Conservation (phyloP, 2,329 filamentous ascomycete species). For the Sporothrix luriei region DNA sequence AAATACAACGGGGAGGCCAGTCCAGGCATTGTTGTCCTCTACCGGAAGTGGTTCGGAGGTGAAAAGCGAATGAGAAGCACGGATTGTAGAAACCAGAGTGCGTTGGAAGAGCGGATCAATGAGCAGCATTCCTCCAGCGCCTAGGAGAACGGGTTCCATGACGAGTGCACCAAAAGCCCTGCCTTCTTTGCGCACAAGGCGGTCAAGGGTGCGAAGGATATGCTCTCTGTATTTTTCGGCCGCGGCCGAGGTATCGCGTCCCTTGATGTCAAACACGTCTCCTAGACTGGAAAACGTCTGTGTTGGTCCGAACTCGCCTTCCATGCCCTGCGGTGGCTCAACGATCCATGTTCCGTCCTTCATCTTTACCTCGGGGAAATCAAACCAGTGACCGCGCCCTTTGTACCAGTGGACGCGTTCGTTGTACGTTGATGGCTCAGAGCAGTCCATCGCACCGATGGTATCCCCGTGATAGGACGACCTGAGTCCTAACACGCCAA, state of each 20-base stretch:
- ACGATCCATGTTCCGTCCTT: slow-evolving; percentile 67
- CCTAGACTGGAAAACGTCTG: neutral
- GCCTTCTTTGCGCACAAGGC: slow-evolving; percentile 56
- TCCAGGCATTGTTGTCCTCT: slow-evolving; percentile 55
- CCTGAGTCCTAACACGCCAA: slow-evolving; percentile 73
- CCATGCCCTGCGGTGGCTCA: slow-evolving; percentile 45
- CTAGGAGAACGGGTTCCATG: slow-evolving; percentile 77
- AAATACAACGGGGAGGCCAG: slow-evolving; percentile 75
- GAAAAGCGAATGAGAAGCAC: slow-evolving; percentile 47
- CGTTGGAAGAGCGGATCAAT: slow-evolving; percentile 83
- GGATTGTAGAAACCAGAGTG: slow-evolving; percentile 67
- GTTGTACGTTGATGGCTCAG: slow-evolving; percentile 76
- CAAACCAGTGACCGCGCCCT: slow-evolving; percentile 78
- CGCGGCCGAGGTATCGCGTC: slow-evolving; percentile 43
- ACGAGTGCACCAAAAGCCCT: slow-evolving; percentile 75
- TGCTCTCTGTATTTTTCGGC: slow-evolving; percentile 60
- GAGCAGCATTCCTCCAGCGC: slow-evolving; percentile 81
- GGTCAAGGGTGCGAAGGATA: slow-evolving; percentile 56
- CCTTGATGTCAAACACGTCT: slow-evolving; percentile 22
- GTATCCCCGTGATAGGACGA: slow-evolving; percentile 87
- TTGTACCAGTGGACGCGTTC: slow-evolving; percentile 85
- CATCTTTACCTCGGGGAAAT: slow-evolving; percentile 73
- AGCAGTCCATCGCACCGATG: slow-evolving; percentile 83
- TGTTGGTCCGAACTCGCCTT: slow-evolving; percentile 9
- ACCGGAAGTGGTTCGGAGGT: neutral